phyloP scores from a whole-genome alignment of 495 filamentous ascomycete species.

The Sphaerosporella brunnea region DNA sequence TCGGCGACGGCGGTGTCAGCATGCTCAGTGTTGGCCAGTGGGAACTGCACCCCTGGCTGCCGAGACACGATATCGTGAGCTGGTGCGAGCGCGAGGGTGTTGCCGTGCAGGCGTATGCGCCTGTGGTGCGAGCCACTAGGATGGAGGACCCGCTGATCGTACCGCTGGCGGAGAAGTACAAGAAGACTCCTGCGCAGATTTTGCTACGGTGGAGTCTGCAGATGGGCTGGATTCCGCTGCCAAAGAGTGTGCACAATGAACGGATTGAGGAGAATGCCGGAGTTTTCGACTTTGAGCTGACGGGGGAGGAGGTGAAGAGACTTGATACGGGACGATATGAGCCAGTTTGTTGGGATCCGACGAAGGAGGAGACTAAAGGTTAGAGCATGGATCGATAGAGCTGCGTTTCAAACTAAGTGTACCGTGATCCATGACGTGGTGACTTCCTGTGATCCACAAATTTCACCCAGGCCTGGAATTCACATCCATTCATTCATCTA shows the following conservation, averaged over 20 bases:
- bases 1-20: slow-evolving; percentile 37
- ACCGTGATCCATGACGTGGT: too few species aligned
- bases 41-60: slow-evolving; percentile 82
- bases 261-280: slow-evolving; percentile 60
- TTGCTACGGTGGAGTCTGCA: slow-evolving; percentile 52
- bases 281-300: slow-evolving; percentile 69
- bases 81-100: slow-evolving; percentile 58
- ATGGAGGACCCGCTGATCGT: slow-evolving; percentile 39
- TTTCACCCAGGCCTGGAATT: too few species aligned
- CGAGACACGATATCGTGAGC: slow-evolving; percentile 51
- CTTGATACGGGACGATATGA: slow-evolving; percentile 41
- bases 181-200: slow-evolving; percentile 47
- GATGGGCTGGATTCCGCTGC: slow-evolving; percentile 50
- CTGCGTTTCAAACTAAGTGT: too few species aligned
- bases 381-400: too few species aligned
- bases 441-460: too few species aligned
- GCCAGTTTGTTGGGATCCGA: slow-evolving; percentile 62
- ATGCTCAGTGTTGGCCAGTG: slow-evolving; percentile 75
- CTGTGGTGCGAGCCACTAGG: slow-evolving; percentile 36
- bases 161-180: slow-evolving; percentile 44
- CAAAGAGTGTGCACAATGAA: slow-evolving; percentile 50
- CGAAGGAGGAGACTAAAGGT: slow-evolving; percentile 21
- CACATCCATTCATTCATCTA: too few species aligned
- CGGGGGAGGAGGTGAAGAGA: slow-evolving; percentile 38
- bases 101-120: slow-evolving; percentile 45